Base-by-base conservation (phyloP, 169 alveolate species). In the Toxoplasma gondii region DNA sequence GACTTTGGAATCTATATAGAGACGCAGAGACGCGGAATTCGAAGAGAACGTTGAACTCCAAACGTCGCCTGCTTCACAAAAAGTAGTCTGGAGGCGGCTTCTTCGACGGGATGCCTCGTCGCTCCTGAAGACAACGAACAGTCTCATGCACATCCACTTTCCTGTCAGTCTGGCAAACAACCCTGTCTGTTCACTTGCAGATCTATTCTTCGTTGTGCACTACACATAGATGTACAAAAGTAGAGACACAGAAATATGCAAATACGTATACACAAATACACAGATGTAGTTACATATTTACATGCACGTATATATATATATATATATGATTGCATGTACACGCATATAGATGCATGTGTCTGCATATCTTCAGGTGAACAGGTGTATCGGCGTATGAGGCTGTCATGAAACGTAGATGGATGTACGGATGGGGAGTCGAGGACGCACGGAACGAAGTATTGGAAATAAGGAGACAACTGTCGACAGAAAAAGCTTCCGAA, bases 51-150 rank as follows among this genome's bases (percentile, higher is more conserved):
- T 31, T 5, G 88, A 22, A 19, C 41, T 81, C 41, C 34, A 19
- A 19, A 9, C 19, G 9, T 64, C 74, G 74, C n/a, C 31, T 4
- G 4, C 67, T n/a, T 94, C 94, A 97, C 91, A 97, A 82, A 95
- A 97, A 97, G 92, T 97, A 97, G 74, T 97, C 98, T 12, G 98
- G 98, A 39, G 98, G 98, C 36, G 98, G 97, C 74, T 97, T 97
- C 92, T 97, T 96, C 81, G 98, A 96, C 44, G 98, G 97, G 64
- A 96, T 95, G 39, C 98, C 98, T 58, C 98, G 96, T 41, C 95
- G 96, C 58, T 97, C 98, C 92, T 94, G 94, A 53, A 44, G 1
- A 69, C 58, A 49, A 49, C 4, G 22, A 58, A 58, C 17, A 9
- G 9, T 34, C 54, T 1, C 39, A 31, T 49, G 22, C 58, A 49